These are phyloP conservation scores for Penicillium glabrum DNA, from an alignment of 2,329 filamentous ascomycete genomes.

Conservation along the genomic window DNA sequence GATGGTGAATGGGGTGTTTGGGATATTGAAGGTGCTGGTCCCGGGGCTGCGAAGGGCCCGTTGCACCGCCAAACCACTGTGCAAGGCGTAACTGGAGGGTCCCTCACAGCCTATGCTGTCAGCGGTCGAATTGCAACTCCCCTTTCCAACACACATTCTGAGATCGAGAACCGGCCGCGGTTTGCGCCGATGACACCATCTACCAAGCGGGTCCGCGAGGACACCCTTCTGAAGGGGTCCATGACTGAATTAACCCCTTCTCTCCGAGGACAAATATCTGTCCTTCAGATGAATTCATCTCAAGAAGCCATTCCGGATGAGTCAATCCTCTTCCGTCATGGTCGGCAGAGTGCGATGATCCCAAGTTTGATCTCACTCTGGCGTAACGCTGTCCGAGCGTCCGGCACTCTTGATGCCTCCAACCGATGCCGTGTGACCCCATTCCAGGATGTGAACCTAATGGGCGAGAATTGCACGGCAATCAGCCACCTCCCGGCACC, in stretches of 20 bases:
- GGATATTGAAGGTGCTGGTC: slow-evolving; percentile 49
- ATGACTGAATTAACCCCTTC: slow-evolving; percentile 29
- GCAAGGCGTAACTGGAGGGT: slow-evolving; percentile 41
- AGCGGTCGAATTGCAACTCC: slow-evolving; percentile 39
- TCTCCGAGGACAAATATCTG: slow-evolving; percentile 42
- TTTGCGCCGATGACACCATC: slow-evolving; percentile 51
- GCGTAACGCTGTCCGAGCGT: slow-evolving; percentile 41
- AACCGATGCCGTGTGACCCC: slow-evolving; percentile 38
- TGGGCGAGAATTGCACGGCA: slow-evolving; percentile 42
- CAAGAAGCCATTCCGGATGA: slow-evolving; percentile 42
- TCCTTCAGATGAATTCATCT: slow-evolving; percentile 38
- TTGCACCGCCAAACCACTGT: slow-evolving; percentile 39
- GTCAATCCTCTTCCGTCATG: slow-evolving; percentile 45
- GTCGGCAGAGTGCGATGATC: slow-evolving; percentile 41
- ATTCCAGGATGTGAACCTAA: slow-evolving; percentile 39
- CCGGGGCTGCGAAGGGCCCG: slow-evolving; percentile 40
- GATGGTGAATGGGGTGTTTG: slow-evolving; percentile 52
- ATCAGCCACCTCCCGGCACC: slow-evolving; percentile 38
- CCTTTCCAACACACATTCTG: slow-evolving; percentile 25
- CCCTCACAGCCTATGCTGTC: slow-evolving; percentile 43
- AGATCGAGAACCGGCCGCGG: slow-evolving; percentile 33
- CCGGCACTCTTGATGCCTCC: slow-evolving; percentile 40
- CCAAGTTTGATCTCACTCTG: slow-evolving; percentile 46
- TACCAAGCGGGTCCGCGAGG: slow-evolving; percentile 48
- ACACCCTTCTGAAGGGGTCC: slow-evolving; percentile 44